Evolutionary conservation across 371 early-diverging fungal genomes (phyloP).

Genomic region (Apophysomyces sp.): DNA sequence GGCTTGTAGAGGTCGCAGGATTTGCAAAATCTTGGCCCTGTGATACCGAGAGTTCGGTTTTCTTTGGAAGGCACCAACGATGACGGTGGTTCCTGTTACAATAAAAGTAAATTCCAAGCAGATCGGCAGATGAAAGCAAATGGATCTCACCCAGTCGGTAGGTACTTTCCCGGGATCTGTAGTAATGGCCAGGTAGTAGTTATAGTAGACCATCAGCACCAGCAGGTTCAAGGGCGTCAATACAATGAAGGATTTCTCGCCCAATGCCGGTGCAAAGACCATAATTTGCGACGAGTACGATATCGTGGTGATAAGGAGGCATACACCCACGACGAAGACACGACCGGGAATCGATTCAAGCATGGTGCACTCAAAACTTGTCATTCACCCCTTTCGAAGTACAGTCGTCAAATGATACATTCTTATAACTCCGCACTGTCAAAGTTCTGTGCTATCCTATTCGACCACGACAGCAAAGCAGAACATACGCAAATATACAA

Average conservation of each 20-base stretch:
- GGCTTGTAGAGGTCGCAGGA: constrained; percentile 77
- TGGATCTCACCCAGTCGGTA: constrained; percentile 51
- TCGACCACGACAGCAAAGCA: no score
- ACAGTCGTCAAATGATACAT: background rate
- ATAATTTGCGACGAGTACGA: constrained; percentile 34
- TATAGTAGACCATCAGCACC: constrained; percentile 64
- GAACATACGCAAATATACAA: no score
- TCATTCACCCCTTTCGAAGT: no score
- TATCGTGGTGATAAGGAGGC: constrained; percentile 24
- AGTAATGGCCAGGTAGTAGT: constrained; percentile 77
- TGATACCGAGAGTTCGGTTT: constrained; percentile 22
- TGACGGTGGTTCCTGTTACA: constrained; percentile 29
- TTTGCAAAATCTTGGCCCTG: constrained; percentile 70
- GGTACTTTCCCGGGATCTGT: constrained; percentile 86
- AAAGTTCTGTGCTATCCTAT: background rate
- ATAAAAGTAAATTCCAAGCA: background rate
- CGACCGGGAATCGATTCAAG: constrained; percentile 35
- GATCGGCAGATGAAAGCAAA: background rate
- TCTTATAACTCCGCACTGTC: background rate
- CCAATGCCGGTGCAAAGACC: constrained; percentile 25
- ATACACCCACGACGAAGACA: constrained; percentile 31
- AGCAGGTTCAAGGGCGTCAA: constrained; percentile 63
- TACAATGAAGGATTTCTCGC: background rate
- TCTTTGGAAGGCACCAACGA: constrained; percentile 15
- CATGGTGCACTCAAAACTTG: constrained; percentile 8